phyloP scores from a whole-genome alignment of 2,329 filamentous ascomycete genomes.

The Xylaria sp. region DNA sequence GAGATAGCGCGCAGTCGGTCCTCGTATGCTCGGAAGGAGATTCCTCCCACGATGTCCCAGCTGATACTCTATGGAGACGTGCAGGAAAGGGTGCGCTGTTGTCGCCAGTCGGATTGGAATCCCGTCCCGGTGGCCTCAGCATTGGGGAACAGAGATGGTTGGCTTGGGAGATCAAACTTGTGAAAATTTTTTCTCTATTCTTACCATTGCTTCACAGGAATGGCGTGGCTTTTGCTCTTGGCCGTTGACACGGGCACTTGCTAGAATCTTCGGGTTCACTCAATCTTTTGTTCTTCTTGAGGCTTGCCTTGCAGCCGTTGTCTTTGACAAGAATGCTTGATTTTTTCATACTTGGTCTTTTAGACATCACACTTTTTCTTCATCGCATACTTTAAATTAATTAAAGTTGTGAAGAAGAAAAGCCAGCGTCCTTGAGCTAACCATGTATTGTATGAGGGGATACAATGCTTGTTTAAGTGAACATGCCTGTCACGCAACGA shows the following conservation, averaged over 20 bases:
- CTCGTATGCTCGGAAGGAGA: conserved; percentile 16
- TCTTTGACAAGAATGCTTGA: conserved; percentile 19
- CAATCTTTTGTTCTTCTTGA: conserved; percentile 2
- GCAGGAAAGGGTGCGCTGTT: conserved; percentile 21
- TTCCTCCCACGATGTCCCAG: conserved; percentile 16
- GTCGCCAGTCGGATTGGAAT: conserved; percentile 11
- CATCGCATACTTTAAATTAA: conserved; percentile 18
- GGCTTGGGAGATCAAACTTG: conserved; percentile 5
- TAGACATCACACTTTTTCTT: conserved; percentile 16
- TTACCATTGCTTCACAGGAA: not conserved
- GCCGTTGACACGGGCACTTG: conserved; percentile 11
- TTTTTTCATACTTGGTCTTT: not conserved
- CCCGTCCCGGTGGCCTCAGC: conserved; percentile 5
- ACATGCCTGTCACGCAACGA: no score
- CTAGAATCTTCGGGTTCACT: conserved; percentile 18
- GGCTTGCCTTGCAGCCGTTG: conserved; percentile 18
- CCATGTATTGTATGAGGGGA: no score
- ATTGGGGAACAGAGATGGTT: conserved; percentile 16
- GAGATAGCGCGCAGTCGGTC: conserved; percentile 13
- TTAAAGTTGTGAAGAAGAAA: conserved; percentile 20
- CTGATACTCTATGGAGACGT: conserved; percentile 17
- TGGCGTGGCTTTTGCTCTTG: conserved; percentile 14
- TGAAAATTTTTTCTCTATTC: not conserved
- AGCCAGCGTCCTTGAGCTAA: not conserved
- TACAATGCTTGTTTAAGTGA: no score